Conservation (phyloP, 805 yeast species). For the Yarrowia sp. region DNA sequence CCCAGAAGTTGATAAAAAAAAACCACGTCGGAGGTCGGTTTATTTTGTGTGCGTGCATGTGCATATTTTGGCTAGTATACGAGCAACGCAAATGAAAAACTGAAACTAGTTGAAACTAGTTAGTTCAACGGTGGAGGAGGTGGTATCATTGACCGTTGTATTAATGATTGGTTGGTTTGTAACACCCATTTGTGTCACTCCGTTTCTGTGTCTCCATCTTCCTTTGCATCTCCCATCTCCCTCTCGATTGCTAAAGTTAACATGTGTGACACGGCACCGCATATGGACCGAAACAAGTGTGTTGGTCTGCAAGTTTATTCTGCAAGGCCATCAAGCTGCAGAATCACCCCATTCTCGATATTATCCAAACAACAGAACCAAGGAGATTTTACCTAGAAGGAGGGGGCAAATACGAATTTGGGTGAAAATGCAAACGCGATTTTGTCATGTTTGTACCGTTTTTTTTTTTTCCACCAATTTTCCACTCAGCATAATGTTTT, state of each 20-base stretch:
- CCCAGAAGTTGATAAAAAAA: too few relatives aligned
- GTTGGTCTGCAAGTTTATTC: not conserved
- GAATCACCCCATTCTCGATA: slow-evolving; percentile 31
- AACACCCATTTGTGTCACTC: too few relatives aligned
- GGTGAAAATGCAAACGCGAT: too few relatives aligned
- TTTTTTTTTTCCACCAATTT: too few relatives aligned
- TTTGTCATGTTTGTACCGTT: too few relatives aligned
- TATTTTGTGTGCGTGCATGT: slow-evolving; percentile 16
- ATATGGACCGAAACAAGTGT: slow-evolving; percentile 29
- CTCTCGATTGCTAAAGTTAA: slow-evolving; percentile 34
- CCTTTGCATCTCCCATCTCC: too few relatives aligned
- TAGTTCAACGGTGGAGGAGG: not conserved
- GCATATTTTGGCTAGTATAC: slow-evolving; percentile 32
- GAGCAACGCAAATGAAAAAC: slow-evolving; percentile 4
- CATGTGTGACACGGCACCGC: slow-evolving; percentile 39
- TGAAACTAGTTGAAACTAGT: not conserved
- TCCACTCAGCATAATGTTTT: too few relatives aligned
- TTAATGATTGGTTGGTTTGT: too few relatives aligned
- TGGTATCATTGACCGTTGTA: not conserved
- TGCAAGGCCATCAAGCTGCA: slow-evolving; percentile 32
- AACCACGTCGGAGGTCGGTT: slow-evolving; percentile 13
- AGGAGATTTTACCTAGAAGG: too few relatives aligned
- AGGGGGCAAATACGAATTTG: too few relatives aligned
- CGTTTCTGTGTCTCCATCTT: too few relatives aligned
- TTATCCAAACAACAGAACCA: too few relatives aligned